Conservation (phyloP, 208 protist species). For the Leishmania braziliensis region DNA sequence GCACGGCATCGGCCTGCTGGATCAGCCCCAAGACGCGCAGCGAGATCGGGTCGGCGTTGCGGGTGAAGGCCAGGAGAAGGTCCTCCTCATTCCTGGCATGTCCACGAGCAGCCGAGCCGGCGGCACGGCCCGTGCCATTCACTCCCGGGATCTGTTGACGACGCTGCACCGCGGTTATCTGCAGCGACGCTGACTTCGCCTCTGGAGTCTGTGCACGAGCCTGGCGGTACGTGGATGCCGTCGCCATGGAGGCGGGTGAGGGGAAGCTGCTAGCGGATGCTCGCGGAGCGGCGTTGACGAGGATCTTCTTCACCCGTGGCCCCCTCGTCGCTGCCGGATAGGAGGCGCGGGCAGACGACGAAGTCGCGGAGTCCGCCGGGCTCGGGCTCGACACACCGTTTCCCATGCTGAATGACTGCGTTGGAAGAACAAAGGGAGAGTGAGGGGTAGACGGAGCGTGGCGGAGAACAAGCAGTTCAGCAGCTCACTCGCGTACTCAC, state of each 20-base stretch:
- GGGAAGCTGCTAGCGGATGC: conserved; percentile 19
- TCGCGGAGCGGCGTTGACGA: conserved; percentile 29
- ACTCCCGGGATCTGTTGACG: not conserved
- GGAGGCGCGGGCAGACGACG: conserved; percentile 12
- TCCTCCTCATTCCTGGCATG: conserved; percentile 29
- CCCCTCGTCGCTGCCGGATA: conserved; percentile 1
- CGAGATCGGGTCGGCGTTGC: conserved; percentile 55
- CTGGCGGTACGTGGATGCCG: conserved; percentile 6
- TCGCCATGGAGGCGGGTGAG: conserved; percentile 14
- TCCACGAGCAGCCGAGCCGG: not conserved
- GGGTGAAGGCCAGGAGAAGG: conserved; percentile 40
- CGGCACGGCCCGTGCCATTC: not conserved
- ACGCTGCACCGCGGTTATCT: conserved; percentile 17
- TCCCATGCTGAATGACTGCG: conserved; percentile 21
- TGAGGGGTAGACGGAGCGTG: not conserved
- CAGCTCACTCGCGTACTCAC: not conserved
- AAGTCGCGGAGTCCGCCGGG: not conserved
- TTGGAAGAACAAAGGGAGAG: not conserved
- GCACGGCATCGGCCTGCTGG: conserved; percentile 56
- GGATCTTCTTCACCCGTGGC: conserved; percentile 25
- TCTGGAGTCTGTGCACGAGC: not conserved
- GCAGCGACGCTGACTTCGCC: conserved; percentile 14
- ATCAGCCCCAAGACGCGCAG: conserved; percentile 67
- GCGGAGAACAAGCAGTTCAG: not conserved
- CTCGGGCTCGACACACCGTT: conserved; percentile 24